These are phyloP conservation scores for Phoenix dactylifera DNA, from an alignment of 176 grass and related monocot species.

Conservation along the genomic window DNA sequence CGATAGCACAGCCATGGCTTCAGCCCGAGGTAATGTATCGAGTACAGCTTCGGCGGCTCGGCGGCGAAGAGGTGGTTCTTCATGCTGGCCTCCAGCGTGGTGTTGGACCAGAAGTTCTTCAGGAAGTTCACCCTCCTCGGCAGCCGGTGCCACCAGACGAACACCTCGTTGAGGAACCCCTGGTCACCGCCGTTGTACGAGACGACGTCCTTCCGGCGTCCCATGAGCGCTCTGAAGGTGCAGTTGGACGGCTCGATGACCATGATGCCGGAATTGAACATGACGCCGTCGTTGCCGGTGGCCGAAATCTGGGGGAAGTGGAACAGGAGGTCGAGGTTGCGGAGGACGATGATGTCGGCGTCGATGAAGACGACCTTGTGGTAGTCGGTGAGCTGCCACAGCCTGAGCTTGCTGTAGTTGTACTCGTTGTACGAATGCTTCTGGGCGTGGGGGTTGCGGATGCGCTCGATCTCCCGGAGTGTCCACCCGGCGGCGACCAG, in stretches of 20 bases:
- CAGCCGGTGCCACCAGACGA: conserved; percentile 97
- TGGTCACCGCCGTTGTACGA: conserved; percentile 99
- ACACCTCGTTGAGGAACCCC: conserved; percentile 94
- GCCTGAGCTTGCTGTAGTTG: conserved; percentile 99
- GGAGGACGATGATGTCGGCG: conserved; percentile 84
- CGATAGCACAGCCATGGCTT: conserved; percentile 87
- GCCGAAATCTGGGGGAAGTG: conserved; percentile 80
- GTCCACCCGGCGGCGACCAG: conserved; percentile 60
- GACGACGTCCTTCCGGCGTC: conserved; percentile 28
- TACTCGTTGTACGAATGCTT: conserved; percentile 80
- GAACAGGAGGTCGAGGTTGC: conserved; percentile 70
- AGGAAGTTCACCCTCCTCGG: conserved; percentile 76
- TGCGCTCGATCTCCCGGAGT: conserved; percentile 49
- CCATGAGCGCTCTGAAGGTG: conserved; percentile 57
- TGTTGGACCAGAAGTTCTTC: conserved; percentile 89
- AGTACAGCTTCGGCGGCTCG: conserved; percentile 55
- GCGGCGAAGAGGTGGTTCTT: conserved; percentile 66
- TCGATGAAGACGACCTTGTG: conserved; percentile 79
- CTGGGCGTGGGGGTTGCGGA: conserved; percentile 74
- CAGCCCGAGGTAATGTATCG: conserved; percentile 79
- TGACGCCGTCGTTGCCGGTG: conserved; percentile 52
- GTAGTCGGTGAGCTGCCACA: conserved; percentile 87
- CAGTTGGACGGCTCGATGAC: conserved; percentile 85
- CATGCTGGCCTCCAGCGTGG: conserved; percentile 42
- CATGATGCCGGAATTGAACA: conserved; percentile 93